Base-by-base conservation (phyloP, 1,284 basidiomycete species). In the Naganishia sp. region DNA sequence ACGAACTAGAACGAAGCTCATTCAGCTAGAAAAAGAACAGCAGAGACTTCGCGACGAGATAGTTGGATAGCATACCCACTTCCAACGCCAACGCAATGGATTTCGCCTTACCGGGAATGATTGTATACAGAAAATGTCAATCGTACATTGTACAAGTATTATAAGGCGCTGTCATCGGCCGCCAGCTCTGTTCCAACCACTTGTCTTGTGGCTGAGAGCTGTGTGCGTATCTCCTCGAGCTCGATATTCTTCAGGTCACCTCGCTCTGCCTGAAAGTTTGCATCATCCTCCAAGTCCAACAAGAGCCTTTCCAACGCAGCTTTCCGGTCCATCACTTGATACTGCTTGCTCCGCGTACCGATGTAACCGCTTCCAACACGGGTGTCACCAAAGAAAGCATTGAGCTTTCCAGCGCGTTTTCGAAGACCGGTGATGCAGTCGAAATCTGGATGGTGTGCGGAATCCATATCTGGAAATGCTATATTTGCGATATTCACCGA, bases 1-100 rank as follows among this genome's bases (percentile, higher is more conserved):
- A n/a, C 3, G 32, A 39, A 9, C 31, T 42, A 66, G 67, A 41
- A 28, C 52, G 46, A 63, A 64, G 32, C 58, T 72, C 13, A 72
- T 72, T 41, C 69, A 70, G 28, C 45, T 68, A 6, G 71, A 72
- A 23, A 69, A 68, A 50, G 65, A 65, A 18, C 58, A 61, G 6
- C 53, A 56, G n/a, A 32, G 60, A 41, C 31, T 65, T 13, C 42
- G 54, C 21, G 63, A 56, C 15, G 67, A 71, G 63, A 63, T 61
- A 25, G 23, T 35, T n/a, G 39, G 58, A 18, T 61, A 54, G 32
- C 15, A 15, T 15, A 46, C 45, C 45, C 11, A 47, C 18, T 9
- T n/a, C 5, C 45, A 15, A n/a, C 7, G 23, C n/a, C 15, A 23
- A 47, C 13, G 10, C 35, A 2, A 13, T 13, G 45, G n/a, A n/a